Conservation (phyloP, 805 yeast species). For the Allodekkera sacchari region DNA sequence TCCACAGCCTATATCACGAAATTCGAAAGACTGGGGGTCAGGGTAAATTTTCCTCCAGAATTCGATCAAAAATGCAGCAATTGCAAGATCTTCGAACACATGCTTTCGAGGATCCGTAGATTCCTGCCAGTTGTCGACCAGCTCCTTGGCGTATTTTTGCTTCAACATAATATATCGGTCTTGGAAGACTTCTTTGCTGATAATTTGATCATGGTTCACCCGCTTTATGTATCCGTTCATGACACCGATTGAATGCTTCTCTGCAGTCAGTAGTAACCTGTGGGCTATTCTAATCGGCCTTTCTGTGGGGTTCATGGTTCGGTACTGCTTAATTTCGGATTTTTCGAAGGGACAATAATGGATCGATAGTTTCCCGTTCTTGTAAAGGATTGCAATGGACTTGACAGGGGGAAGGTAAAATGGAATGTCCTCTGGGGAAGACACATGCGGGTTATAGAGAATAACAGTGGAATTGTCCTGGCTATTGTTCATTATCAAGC, state of each 20-base stretch:
- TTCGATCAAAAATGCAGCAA: conserved; percentile 88
- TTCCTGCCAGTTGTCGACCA: conserved; percentile 86
- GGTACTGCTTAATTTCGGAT: conserved; percentile 19
- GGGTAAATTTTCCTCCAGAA: conserved; percentile 55
- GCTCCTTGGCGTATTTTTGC: conserved; percentile 65
- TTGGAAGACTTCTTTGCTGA: conserved; percentile 76
- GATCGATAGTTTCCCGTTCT: conserved; percentile 44
- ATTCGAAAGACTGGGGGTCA: conserved; percentile 43
- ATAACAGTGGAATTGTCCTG: conserved; percentile 41
- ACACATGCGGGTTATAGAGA: conserved; percentile 72
- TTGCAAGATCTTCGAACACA: conserved; percentile 92
- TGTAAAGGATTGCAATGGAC: conserved; percentile 64
- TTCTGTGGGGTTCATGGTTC: conserved; percentile 35
- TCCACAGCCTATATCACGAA: conserved; percentile 92
- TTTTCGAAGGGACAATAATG: conserved; percentile 63
- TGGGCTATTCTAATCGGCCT: conserved; percentile 77
- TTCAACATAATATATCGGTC: conserved; percentile 72
- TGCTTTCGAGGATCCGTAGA: conserved; percentile 92
- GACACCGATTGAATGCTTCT: conserved; percentile 77
- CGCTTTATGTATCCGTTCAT: conserved; percentile 80
- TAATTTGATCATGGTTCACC: conserved; percentile 82
- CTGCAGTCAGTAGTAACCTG: conserved; percentile 69
- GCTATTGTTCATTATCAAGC: conserved; percentile 36
- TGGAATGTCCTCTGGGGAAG: conserved; percentile 54
- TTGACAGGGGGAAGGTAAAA: conserved; percentile 83